Percentiles rank a stretch among this genome's conserved stretches.
Evolutionary conservation across 176 grass and related monocot genomes (phyloP).

Genomic region (Avena eriantha): DNA sequence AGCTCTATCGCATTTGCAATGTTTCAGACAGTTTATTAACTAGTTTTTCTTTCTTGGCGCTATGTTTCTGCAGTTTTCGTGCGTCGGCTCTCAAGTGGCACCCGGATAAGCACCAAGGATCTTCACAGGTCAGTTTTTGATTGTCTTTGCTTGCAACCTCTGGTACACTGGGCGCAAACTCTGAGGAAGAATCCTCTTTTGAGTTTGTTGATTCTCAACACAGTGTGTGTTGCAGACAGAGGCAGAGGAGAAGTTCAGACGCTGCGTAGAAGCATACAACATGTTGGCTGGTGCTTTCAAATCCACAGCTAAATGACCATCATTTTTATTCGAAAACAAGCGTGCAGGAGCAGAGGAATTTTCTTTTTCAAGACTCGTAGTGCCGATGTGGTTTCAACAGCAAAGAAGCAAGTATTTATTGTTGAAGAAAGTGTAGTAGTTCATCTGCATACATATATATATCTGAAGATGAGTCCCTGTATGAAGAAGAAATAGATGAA

Average conservation of each 20-base stretch:
- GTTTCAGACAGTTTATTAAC: slow-evolving; percentile 25
- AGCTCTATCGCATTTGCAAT: neutral
- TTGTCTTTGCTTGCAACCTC: neutral
- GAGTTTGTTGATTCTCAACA: neutral
- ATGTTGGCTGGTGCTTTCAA: slow-evolving; percentile 47
- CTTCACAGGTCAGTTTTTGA: slow-evolving; percentile 61
- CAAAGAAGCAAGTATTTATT: neutral
- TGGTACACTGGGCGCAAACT: neutral
- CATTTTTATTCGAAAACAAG: neutral
- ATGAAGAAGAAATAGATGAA: neutral
- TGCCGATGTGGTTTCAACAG: neutral
- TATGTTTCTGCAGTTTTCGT: slow-evolving; percentile 59
- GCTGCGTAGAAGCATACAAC: slow-evolving; percentile 65
- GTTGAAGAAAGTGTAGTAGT: neutral
- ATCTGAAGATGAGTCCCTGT: neutral
- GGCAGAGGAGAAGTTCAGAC: slow-evolving; percentile 76
- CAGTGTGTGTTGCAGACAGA: slow-evolving; percentile 37
- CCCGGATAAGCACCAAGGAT: slow-evolving; percentile 85
- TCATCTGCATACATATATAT: neutral
- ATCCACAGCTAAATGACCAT: slow-evolving; percentile 27
- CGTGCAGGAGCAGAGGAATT: neutral
- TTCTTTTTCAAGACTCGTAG: neutral
- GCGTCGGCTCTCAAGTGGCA: slow-evolving; percentile 91
- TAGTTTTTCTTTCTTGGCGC: neutral
- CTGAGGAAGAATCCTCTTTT: neutral